Evolutionary conservation across 2,329 filamentous ascomycete genomes (phyloP).

Genomic region (Arthrobotrys musiformis): DNA sequence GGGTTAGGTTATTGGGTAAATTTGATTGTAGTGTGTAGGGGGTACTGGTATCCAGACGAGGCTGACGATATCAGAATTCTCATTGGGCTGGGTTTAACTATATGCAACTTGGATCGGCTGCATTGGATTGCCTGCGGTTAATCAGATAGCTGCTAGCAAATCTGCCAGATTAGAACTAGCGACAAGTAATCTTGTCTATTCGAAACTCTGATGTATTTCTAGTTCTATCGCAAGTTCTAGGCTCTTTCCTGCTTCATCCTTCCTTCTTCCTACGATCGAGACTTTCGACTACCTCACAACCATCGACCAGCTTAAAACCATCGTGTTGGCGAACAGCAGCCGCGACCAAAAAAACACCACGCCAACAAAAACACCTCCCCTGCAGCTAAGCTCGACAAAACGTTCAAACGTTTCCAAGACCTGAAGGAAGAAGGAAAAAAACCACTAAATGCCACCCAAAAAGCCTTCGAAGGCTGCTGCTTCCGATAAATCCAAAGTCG

Average conservation of each 20-base stretch:
- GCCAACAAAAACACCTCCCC: background rate
- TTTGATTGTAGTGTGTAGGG: too few species aligned
- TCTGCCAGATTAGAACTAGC: too few species aligned
- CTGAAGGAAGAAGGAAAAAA: background rate
- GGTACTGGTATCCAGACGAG: too few species aligned
- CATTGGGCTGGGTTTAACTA: too few species aligned
- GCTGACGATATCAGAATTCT: too few species aligned
- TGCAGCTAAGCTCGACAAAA: background rate
- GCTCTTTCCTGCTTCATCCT: background rate
- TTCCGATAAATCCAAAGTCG: constrained; percentile 41
- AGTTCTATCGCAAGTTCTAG: too few species aligned
- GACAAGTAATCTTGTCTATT: too few species aligned
- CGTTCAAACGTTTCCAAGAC: background rate
- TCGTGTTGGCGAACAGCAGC: background rate
- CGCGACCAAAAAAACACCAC: background rate
- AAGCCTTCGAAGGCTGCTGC: constrained; percentile 38
- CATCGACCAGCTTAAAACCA: background rate
- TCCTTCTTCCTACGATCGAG: background rate
- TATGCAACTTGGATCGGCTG: too few species aligned
- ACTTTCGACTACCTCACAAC: background rate
- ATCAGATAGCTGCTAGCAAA: too few species aligned
- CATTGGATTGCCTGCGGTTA: too few species aligned
- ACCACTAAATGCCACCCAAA: constrained; percentile 45
- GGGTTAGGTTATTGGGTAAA: too few species aligned
- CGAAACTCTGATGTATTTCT: too few species aligned